Percentiles rank a stretch among this genome's conserved stretches.
These are phyloP conservation scores for Naganishia albida DNA, from an alignment of 1,284 basidiomycete genomes.

Conservation along the genomic window DNA sequence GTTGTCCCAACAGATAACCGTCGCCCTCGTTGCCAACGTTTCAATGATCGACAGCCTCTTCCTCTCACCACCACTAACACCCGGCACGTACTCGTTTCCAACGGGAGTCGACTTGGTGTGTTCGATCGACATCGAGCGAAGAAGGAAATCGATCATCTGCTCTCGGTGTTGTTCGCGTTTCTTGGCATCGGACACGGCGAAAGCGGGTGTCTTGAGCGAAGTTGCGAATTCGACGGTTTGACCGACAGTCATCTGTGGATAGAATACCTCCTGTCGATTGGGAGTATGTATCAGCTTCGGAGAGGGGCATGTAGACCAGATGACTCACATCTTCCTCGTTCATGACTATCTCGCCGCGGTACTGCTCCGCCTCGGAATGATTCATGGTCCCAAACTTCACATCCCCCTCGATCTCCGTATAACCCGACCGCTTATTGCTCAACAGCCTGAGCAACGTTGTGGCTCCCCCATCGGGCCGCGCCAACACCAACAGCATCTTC, in stretches of 20 bases:
- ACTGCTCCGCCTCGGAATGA: conserved; percentile 36
- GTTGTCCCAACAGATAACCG: conserved; percentile 68
- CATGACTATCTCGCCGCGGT: conserved; percentile 31
- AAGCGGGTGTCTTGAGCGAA: conserved; percentile 37
- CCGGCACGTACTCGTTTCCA: conserved; percentile 72
- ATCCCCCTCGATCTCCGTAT: conserved; percentile 52
- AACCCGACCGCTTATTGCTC: conserved; percentile 52
- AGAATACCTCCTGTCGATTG: conserved; percentile 28
- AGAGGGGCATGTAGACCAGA: background rate
- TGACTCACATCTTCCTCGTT: conserved; percentile 29
- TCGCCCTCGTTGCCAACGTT: conserved; percentile 62
- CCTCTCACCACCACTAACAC: conserved; percentile 71
- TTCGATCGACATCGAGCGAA: conserved; percentile 71
- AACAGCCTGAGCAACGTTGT: conserved; percentile 57
- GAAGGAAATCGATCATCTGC: conserved; percentile 60
- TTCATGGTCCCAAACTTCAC: conserved; percentile 52
- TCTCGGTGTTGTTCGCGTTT: conserved; percentile 57
- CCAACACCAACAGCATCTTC: conserved; percentile 53
- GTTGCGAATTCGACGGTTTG: conserved; percentile 50
- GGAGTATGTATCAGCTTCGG: background rate
- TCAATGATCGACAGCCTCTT: conserved; percentile 72
- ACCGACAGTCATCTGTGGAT: conserved; percentile 47
- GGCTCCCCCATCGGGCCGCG: conserved; percentile 55
- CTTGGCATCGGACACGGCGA: conserved; percentile 37
- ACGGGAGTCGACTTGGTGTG: conserved; percentile 75